Base-by-base conservation (phyloP, 805 yeast species). In the Yarrowia hollandica region DNA sequence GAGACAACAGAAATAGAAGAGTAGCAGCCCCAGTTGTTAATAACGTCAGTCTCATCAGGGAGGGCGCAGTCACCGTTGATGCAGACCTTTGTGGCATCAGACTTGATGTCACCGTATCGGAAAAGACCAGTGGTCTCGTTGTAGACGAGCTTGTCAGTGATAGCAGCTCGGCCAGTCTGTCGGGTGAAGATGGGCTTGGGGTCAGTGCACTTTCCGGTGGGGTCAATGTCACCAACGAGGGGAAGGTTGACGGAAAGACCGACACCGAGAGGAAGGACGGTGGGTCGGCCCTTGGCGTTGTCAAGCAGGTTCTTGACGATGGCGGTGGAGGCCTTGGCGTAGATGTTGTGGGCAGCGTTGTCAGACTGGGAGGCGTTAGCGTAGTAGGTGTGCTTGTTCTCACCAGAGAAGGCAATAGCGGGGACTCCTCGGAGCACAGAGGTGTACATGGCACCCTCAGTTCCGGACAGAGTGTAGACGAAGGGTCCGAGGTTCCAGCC, bases 361-460 rank as follows among this genome's bases (percentile, higher is more conserved):
- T 35, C 44, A 11, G 58, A 14, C 14, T 35, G 18, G 44, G 42
- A 35, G 19, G 44, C 58, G 44, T 52, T 52, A 18, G 34, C 44
- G 44, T 52, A 52, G 44, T 35, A 52, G n/a, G 42, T 37, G 26
- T 52, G 58, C 25, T 26, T 21, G 44, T 52, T 52, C 26, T 15
- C 69, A 30, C 78, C 79, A 15, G 77, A 73, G 66, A 76, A 72
- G 6, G 79, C 78, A 63, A 75, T 65, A 22, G 75, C 76, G 16
- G 79, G 78, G 38, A 71, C 37, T 25, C 74, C 74, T 63, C 77
- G 66, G 67, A 74, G 72, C 50, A 74, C 71, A 44, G 77, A 64
- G 60, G 68, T 69, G 65, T 75, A 75, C 42, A 77, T 68, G 41
- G 78, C 79, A 64, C 77, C 78, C 61, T 72, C 70, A 23, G 79